These are phyloP conservation scores for Drosera spatulata DNA, from an alignment of 179 eudicot genomes.

Conservation along the genomic window DNA sequence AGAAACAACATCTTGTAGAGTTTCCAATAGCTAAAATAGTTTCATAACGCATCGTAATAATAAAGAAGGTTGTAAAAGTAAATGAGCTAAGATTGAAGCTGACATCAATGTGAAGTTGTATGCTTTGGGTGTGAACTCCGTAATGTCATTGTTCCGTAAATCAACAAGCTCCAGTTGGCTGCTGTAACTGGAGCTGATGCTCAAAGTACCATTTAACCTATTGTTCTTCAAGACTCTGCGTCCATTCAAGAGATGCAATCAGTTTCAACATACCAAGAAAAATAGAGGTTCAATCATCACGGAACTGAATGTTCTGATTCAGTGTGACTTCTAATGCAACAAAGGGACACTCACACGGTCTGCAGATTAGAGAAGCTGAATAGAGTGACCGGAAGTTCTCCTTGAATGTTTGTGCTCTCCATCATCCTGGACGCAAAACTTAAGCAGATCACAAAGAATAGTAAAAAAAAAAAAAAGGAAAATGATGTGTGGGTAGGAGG, in stretches of 20 bases:
- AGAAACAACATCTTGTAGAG: not conserved
- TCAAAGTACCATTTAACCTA: slow-evolving; percentile 41
- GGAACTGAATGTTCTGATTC: too few relatives aligned
- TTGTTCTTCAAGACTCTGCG: slow-evolving; percentile 42
- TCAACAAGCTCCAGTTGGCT: slow-evolving; percentile 39
- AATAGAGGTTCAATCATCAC: too few relatives aligned
- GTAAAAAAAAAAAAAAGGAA: too few relatives aligned
- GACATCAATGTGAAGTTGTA: slow-evolving; percentile 16
- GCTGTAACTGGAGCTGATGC: slow-evolving; percentile 33
- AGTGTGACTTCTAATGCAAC: not conserved
- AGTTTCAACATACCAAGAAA: too few relatives aligned
- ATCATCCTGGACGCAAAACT: slow-evolving; percentile 35
- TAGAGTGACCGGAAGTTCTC: slow-evolving; percentile 32
- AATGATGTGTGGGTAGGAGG: slow-evolving; percentile 5
- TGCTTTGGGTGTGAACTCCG: slow-evolving; percentile 17
- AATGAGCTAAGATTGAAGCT: slow-evolving; percentile 3
- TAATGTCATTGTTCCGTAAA: slow-evolving; percentile 39
- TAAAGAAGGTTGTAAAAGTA: not conserved
- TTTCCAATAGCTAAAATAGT: slow-evolving; percentile 3
- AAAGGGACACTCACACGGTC: slow-evolving; percentile 34
- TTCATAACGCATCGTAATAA: not conserved
- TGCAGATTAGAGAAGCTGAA: slow-evolving; percentile 45
- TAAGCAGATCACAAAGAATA: slow-evolving; percentile 1
- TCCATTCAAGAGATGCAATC: not conserved
- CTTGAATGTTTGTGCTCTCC: slow-evolving; percentile 40